Evolutionary conservation across 1,284 basidiomycete species (phyloP).

Genomic region (Lentinula novae-zelandiae): DNA sequence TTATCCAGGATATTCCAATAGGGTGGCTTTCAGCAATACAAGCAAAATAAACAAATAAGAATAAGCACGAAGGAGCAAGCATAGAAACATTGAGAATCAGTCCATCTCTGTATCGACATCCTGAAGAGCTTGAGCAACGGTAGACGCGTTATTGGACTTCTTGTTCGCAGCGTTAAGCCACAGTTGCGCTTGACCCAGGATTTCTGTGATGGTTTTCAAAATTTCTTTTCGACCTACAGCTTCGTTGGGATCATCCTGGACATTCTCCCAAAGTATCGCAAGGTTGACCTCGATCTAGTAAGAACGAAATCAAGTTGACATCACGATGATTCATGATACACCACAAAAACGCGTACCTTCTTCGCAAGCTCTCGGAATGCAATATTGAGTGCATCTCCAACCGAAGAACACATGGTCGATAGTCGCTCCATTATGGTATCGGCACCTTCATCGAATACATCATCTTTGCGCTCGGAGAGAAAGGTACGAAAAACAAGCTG

Average conservation of each 20-base stretch:
- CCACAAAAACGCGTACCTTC: conserved; percentile 36
- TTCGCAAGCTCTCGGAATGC: conserved; percentile 46
- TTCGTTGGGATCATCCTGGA: conserved; percentile 44
- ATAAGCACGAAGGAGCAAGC: not conserved
- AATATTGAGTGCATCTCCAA: conserved; percentile 45
- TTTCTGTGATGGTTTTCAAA: conserved; percentile 31
- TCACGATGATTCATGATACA: not conserved
- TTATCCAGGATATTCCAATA: not conserved
- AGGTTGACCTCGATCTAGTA: conserved; percentile 53
- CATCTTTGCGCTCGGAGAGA: conserved; percentile 39
- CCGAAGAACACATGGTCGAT: conserved; percentile 40
- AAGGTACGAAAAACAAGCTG: conserved; percentile 46
- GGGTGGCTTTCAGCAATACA: not conserved
- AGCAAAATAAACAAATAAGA: conserved; percentile 4
- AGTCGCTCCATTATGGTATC: conserved; percentile 47
- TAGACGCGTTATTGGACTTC: conserved; percentile 11
- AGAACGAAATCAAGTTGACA: not conserved
- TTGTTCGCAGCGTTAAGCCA: conserved; percentile 39
- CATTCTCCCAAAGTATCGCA: conserved; percentile 56
- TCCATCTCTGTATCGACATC: conserved; percentile 19
- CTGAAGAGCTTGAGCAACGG: not conserved
- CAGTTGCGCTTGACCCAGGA: conserved; percentile 39
- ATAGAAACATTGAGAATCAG: not conserved
- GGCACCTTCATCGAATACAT: conserved; percentile 51
- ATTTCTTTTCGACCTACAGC: conserved; percentile 36